Evolutionary conservation across 1,284 basidiomycete genomes (phyloP).

Genomic region (Cryptococcus jaspeensis): DNA sequence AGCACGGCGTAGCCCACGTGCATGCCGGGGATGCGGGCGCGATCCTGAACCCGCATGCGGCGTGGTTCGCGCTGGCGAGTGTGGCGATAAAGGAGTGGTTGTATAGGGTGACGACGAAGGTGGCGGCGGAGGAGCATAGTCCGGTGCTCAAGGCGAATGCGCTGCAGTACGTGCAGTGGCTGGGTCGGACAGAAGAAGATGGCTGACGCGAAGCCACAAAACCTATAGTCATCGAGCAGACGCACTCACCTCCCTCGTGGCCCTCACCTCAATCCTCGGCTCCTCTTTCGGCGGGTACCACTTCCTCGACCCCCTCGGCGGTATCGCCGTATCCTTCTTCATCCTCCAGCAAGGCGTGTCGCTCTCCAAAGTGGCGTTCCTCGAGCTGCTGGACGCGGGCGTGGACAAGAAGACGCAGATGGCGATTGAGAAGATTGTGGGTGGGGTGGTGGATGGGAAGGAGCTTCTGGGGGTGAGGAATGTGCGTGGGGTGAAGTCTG

Average conservation of each 20-base stretch:
- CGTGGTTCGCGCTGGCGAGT: slow-evolving; percentile 86
- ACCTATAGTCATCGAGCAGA: slow-evolving; percentile 82
- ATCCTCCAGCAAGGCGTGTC: slow-evolving; percentile 81
- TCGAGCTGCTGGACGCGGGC: slow-evolving; percentile 82
- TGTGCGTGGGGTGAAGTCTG: slow-evolving; percentile 73
- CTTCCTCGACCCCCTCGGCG: slow-evolving; percentile 86
- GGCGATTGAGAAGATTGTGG: slow-evolving; percentile 58
- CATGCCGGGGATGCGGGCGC: slow-evolving; percentile 26
- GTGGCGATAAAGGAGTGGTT: slow-evolving; percentile 89
- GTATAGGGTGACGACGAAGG: slow-evolving; percentile 79
- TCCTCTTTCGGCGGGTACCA: slow-evolving; percentile 79
- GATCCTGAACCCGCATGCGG: slow-evolving; percentile 86
- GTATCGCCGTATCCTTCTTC: slow-evolving; percentile 82
- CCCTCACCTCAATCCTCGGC: slow-evolving; percentile 83
- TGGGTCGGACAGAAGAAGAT: no score
- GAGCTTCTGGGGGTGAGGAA: slow-evolving; percentile 61
- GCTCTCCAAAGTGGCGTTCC: slow-evolving; percentile 69
- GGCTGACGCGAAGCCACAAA: background rate
- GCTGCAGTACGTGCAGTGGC: slow-evolving; percentile 53
- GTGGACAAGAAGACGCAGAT: slow-evolving; percentile 62
- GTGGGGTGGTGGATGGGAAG: slow-evolving; percentile 57
- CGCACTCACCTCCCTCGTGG: slow-evolving; percentile 83
- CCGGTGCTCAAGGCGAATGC: slow-evolving; percentile 90
- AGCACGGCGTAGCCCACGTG: slow-evolving; percentile 13
- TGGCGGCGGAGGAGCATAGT: slow-evolving; percentile 85